These are phyloP conservation scores for Aspergillus ruber DNA, from an alignment of 2,329 filamentous ascomycete genomes.

Conservation along the genomic window DNA sequence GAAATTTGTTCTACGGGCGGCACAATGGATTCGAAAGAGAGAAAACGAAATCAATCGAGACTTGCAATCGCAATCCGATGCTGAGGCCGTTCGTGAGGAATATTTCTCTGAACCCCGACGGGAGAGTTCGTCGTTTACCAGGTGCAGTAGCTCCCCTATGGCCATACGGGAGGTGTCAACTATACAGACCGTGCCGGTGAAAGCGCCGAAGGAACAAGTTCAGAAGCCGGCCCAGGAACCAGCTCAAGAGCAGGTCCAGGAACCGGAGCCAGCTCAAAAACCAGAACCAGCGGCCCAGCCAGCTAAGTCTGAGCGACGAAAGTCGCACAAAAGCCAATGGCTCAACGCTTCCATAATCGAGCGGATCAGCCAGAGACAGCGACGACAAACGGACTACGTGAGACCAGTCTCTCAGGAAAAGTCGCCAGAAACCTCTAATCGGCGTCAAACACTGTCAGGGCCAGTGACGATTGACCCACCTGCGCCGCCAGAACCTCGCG, in stretches of 20 bases:
- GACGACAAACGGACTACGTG: conserved; percentile 9
- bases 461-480: background rate
- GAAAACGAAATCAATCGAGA: conserved; percentile 40
- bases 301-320: conserved; percentile 6
- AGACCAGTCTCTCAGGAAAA: background rate
- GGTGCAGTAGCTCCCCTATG: too few species aligned
- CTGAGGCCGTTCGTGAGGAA: conserved; percentile 23
- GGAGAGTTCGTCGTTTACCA: conserved; percentile 8
- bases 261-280: conserved; percentile 2
- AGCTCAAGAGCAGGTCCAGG: background rate
- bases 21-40: conserved; percentile 43
- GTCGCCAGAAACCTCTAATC: background rate
- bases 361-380: conserved; percentile 9
- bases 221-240: background rate
- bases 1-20: conserved; percentile 39
- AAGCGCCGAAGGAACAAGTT: background rate
- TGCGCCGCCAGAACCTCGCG: background rate
- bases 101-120: conserved; percentile 12
- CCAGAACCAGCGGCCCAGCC: conserved; percentile 8
- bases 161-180: too few species aligned
- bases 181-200: background rate
- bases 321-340: conserved; percentile 12
- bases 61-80: conserved; percentile 40
- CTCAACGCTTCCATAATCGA: conserved; percentile 8
- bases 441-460: background rate